A percentile compares a stretch with the other conserved stretches of the same genome.
phyloP scores from a whole-genome alignment of 2,329 filamentous ascomycete species.

The Epichloe bromicola region DNA sequence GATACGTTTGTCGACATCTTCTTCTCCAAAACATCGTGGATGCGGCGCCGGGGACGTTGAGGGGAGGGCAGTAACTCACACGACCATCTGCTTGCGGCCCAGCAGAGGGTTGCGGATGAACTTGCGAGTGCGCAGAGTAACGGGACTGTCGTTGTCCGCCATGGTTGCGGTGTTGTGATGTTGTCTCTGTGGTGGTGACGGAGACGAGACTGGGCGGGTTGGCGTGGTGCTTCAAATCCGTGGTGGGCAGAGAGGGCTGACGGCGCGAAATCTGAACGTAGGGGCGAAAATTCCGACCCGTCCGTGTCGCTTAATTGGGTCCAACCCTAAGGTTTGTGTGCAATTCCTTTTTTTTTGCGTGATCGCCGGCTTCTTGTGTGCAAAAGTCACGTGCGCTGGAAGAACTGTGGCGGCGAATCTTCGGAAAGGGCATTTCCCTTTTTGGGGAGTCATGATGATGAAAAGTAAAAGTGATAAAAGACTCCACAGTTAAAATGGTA shows the following conservation, averaged over 20 bases:
- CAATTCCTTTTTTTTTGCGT: neutral
- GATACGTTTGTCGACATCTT: slow-evolving; percentile 3
- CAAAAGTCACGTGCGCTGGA: neutral
- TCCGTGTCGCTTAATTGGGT: slow-evolving; percentile 30
- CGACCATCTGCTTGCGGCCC: slow-evolving; percentile 98
- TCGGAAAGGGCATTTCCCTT: neutral
- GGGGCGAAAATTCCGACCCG: slow-evolving; percentile 23
- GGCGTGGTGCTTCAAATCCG: slow-evolving; percentile 15
- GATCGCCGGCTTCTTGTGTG: neutral
- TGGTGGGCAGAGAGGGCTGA: slow-evolving; percentile 17
- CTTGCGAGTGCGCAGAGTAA: slow-evolving; percentile 95
- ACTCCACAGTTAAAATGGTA: too few relatives aligned
- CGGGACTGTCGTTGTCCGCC: slow-evolving; percentile 68
- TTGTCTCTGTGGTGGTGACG: slow-evolving; percentile 21
- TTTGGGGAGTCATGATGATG: neutral
- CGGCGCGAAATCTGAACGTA: slow-evolving; percentile 15
- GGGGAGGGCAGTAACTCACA: slow-evolving; percentile 51
- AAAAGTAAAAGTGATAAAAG: too few relatives aligned
- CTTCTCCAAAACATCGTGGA: neutral
- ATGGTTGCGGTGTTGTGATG: slow-evolving; percentile 52
- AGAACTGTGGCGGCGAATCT: neutral
- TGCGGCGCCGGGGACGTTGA: neutral
- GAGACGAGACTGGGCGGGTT: slow-evolving; percentile 17
- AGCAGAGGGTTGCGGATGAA: slow-evolving; percentile 99
- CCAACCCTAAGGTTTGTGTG: slow-evolving; percentile 28